Percentiles rank a stretch among this genome's conserved stretches.
These are phyloP conservation scores for Phytopythium vexans DNA, from an alignment of 352 stramenopile genomes.

Conservation along the genomic window DNA sequence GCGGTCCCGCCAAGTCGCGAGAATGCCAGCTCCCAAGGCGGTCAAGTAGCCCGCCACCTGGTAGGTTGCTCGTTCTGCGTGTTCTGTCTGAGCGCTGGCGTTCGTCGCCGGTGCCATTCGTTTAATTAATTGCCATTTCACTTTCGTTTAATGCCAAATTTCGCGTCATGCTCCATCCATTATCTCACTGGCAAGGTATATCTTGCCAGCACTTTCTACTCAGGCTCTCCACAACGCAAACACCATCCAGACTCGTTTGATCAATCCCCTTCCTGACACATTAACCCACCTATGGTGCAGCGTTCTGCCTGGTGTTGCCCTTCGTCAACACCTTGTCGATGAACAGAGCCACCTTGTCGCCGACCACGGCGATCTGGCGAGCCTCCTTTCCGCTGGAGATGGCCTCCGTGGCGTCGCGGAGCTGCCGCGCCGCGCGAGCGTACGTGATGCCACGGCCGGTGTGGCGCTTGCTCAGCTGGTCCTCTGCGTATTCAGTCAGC, in stretches of 20 bases:
- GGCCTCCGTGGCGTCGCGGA: slow-evolving; percentile 38
- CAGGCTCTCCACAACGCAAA: no score
- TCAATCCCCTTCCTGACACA: neutral
- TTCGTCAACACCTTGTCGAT: slow-evolving; percentile 41
- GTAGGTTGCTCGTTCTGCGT: no score
- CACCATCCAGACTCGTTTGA: no score
- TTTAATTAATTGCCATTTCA: no score
- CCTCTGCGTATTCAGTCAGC: slow-evolving; percentile 53
- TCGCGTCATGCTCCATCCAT: no score
- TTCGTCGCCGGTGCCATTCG: no score
- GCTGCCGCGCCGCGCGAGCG: slow-evolving; percentile 51
- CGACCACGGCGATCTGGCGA: slow-evolving; percentile 52
- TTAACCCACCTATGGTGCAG: neutral
- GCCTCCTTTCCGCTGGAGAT: slow-evolving; percentile 50
- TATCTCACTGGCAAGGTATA: no score
- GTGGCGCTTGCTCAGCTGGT: slow-evolving; percentile 45
- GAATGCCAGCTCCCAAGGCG: neutral
- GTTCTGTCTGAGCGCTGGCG: no score
- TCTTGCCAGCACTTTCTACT: no score
- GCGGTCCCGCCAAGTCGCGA: neutral
- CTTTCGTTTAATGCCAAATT: no score
- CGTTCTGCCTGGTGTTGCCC: neutral
- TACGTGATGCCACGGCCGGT: slow-evolving; percentile 63
- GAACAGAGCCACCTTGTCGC: slow-evolving; percentile 57
- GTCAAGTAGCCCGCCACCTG: no score